phyloP scores from a whole-genome alignment of 768 basidiomycete genomes.

The Daedaleopsis nitida region DNA sequence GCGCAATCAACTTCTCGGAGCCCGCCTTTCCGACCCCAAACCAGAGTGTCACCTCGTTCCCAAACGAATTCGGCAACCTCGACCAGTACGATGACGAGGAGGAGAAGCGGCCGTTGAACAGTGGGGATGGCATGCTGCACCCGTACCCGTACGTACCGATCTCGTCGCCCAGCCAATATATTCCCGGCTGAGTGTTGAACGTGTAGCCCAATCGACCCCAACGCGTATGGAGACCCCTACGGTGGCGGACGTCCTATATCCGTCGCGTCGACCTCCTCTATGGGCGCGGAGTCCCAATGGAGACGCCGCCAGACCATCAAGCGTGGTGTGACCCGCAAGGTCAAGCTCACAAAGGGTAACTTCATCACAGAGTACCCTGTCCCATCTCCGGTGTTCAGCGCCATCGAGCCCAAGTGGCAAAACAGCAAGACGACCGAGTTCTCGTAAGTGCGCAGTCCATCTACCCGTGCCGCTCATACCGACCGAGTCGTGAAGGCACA shows the following conservation, averaged over 20 bases:
- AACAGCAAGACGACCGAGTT: slow-evolving; percentile 82
- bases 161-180: slow-evolving; percentile 2
- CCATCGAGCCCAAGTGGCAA: slow-evolving; percentile 81
- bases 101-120: slow-evolving; percentile 77
- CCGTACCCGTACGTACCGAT: slow-evolving; percentile 74
- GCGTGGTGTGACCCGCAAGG: slow-evolving; percentile 90
- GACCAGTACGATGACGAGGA: slow-evolving; percentile 66
- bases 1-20: slow-evolving; percentile 63
- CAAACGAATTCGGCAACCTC: slow-evolving; percentile 47
- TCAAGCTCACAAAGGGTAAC: slow-evolving; percentile 91
- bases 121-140: slow-evolving; percentile 62
- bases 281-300: slow-evolving; percentile 46
- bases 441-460: slow-evolving; percentile 49
- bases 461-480: slow-evolving; percentile 4
- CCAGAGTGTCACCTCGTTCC: slow-evolving; percentile 59
- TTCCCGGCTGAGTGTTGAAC: not conserved
- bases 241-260: slow-evolving; percentile 44
- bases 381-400: slow-evolving; percentile 79
- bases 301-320: slow-evolving; percentile 87
- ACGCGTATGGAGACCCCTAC: slow-evolving; percentile 69
- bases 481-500: slow-evolving; percentile 54
- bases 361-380: slow-evolving; percentile 91
- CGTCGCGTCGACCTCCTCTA: slow-evolving; percentile 37
- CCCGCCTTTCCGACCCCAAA: slow-evolving; percentile 52
- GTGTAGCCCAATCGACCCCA: slow-evolving; percentile 48